These are phyloP conservation scores for Lasiosphaeris hirsuta DNA, from an alignment of 495 filamentous ascomycete genomes.

Conservation along the genomic window DNA sequence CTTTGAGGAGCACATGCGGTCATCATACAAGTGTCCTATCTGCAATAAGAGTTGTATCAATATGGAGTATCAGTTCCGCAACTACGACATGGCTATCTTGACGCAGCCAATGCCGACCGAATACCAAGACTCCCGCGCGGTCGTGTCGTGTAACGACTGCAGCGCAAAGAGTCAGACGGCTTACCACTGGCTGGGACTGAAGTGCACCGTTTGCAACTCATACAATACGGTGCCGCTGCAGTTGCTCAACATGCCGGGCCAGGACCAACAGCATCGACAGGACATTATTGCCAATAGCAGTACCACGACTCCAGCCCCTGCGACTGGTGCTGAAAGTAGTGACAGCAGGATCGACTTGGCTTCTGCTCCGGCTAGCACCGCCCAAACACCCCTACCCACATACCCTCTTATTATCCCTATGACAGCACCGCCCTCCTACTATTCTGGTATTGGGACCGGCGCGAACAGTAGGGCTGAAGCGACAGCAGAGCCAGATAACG, in stretches of 20 bases:
- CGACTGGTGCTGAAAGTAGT: neutral
- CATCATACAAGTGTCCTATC: slow-evolving; percentile 89
- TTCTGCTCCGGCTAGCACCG: no score
- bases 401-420: no score
- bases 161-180: slow-evolving; percentile 75
- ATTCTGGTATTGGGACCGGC: no score
- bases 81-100: slow-evolving; percentile 79
- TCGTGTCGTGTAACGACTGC: slow-evolving; percentile 93
- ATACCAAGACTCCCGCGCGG: slow-evolving; percentile 73
- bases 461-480: no score
- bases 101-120: slow-evolving; percentile 87
- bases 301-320: neutral
- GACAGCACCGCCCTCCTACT: no score
- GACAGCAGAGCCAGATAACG: no score
- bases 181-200: slow-evolving; percentile 94
- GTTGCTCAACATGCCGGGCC: slow-evolving; percentile 41
- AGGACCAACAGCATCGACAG: neutral
- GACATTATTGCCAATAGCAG: neutral
- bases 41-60: slow-evolving; percentile 92
- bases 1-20: slow-evolving; percentile 77
- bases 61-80: slow-evolving; percentile 94
- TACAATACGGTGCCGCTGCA: slow-evolving; percentile 79
- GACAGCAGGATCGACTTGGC: no score
- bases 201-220: slow-evolving; percentile 79
- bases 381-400: no score